Evolutionary conservation across 371 early-diverging fungal species (phyloP).

Genomic region (Quaeritorhiza haematococci): DNA sequence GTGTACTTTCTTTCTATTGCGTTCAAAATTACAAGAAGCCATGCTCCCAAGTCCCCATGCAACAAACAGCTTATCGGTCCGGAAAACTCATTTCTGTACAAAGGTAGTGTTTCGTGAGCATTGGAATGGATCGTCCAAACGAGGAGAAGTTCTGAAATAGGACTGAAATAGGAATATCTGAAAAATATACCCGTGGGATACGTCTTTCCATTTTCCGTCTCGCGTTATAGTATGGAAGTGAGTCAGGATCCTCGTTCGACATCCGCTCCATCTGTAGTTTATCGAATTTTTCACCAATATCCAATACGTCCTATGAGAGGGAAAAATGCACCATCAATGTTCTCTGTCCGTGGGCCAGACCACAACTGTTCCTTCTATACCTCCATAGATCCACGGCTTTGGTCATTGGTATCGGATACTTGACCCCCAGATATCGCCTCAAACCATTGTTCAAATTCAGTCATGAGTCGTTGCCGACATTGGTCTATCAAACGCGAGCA

Average conservation of each 20-base stretch:
- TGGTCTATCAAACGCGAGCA: constrained; percentile 42
- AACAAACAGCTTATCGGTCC: too few species aligned
- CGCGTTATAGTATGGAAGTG: constrained; percentile 45
- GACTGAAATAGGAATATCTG: background rate
- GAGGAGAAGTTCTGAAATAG: too few species aligned
- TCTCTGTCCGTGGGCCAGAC: too few species aligned
- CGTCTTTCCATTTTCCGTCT: constrained; percentile 33
- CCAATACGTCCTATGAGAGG: constrained; percentile 37
- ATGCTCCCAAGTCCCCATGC: too few species aligned
- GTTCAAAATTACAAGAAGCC: too few species aligned
- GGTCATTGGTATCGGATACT: constrained; percentile 14
- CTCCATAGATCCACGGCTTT: background rate
- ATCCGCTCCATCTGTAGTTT: constrained; percentile 43
- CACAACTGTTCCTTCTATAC: too few species aligned
- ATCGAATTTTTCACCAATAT: constrained; percentile 52
- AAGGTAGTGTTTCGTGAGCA: too few species aligned
- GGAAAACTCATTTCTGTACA: too few species aligned
- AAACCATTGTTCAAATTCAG: constrained; percentile 52
- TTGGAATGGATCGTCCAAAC: too few species aligned
- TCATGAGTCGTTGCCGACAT: constrained; percentile 44
- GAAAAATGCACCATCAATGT: too few species aligned
- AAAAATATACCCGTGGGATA: background rate
- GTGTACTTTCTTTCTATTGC: too few species aligned
- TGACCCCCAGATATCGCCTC: constrained; percentile 26
- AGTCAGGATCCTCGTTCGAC: constrained; percentile 48